A percentile compares a stretch with the other conserved stretches of the same genome.
Evolutionary conservation across 768 basidiomycete species (phyloP).

Genomic region (Steccherinum ochraceum): DNA sequence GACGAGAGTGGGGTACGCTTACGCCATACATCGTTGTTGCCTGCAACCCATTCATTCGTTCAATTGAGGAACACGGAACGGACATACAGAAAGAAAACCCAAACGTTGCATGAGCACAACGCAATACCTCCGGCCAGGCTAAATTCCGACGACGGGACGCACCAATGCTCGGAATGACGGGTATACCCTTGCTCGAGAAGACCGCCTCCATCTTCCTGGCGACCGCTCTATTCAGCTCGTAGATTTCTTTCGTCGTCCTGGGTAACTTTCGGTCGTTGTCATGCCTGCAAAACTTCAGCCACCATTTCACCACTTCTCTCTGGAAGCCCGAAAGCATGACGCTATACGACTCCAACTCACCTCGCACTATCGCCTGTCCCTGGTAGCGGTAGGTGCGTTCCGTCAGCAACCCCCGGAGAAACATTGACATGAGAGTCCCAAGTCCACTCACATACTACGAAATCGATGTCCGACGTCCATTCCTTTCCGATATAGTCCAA

Average conservation of each 20-base stretch:
- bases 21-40: conserved; percentile 93
- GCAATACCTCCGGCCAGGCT: conserved; percentile 6
- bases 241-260: conserved; percentile 76
- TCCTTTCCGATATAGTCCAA: conserved; percentile 73
- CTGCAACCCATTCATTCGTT: too few species aligned
- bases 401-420: neutral
- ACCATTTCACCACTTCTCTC: too few species aligned
- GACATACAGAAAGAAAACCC: neutral
- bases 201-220: conserved; percentile 64
- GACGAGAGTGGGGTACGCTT: conserved; percentile 25
- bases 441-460: conserved; percentile 67
- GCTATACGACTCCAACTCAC: conserved; percentile 24
- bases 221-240: conserved; percentile 60
- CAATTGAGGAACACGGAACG: neutral
- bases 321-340: neutral
- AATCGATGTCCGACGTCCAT: conserved; percentile 83
- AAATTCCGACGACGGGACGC: conserved; percentile 20
- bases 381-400: conserved; percentile 22
- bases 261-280: conserved; percentile 82
- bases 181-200: conserved; percentile 66
- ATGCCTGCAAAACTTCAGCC: conserved; percentile 43
- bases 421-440: too few species aligned
- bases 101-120: neutral
- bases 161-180: conserved; percentile 80
- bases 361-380: conserved; percentile 79